Base-by-base conservation (phyloP, 306 rosid species). In the Quercus dentata region DNA sequence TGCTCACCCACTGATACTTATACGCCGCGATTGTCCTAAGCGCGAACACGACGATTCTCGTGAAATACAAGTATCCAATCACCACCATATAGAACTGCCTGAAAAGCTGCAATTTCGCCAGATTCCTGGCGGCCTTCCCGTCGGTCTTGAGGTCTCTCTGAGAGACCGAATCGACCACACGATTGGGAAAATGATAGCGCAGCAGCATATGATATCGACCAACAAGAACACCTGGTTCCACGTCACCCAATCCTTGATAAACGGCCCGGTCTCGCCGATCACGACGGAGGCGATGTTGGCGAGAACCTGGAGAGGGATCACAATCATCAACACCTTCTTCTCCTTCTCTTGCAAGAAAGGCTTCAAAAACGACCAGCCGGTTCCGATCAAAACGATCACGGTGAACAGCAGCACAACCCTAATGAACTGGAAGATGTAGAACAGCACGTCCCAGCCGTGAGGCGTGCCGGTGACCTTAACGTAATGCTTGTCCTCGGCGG, bases 181-280 rank as follows among this genome's bases (percentile, higher is more conserved):
- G 57, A 94, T 94, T 2, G 99, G 97, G 81, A 92, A 94, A 46
- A 94, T 92, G 46, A 94, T 94, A 6, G 97, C 97, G 56, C 99
- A 94, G 79, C 97, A 94, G 73, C 98, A 94, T 23, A 92, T 87
- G 23, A 94, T 90, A 78, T 94, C 99, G 13, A 94, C 99, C 54
- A 94, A 85, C 89, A 92, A 80, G 86, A 94, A 94, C 8, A 94
- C 89, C 84, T 92, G 97, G 56, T 92, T 94, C 97, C 99, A 94
- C 3, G 99, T 92, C 17, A 91, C 97, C 97, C 97, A 93, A 20
- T 94, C 97, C 84, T 91, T 92, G 30, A 94, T 92, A 54, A 93
- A 93, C 6, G 97, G 99, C 28, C 99, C 99, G 0, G 95, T 94
- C 75, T 94, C 99, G 4, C 95, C 99, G 9, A 94, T 94, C 62